Evolutionary conservation across 352 stramenopile genomes (phyloP).

Genomic region (Aphanomyces euteiches): DNA sequence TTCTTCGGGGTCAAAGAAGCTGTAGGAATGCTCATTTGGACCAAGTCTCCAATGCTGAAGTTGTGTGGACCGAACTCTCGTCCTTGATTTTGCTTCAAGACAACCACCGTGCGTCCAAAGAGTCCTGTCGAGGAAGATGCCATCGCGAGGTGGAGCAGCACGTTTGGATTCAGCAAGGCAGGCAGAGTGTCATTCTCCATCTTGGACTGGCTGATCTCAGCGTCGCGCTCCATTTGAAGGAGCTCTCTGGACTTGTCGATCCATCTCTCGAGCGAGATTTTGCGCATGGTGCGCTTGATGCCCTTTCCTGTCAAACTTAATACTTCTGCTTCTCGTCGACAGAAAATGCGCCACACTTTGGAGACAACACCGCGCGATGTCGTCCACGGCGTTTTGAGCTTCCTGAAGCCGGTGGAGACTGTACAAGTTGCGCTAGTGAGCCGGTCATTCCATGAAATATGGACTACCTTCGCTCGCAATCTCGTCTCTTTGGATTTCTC

Average conservation of each 20-base stretch:
- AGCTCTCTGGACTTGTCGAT: conserved; percentile 44
- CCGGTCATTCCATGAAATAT: not conserved
- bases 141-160: conserved; percentile 51
- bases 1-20: conserved; percentile 26
- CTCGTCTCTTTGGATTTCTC: not conserved
- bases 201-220: conserved; percentile 55
- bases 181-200: conserved; percentile 51
- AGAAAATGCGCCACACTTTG: too few relatives aligned
- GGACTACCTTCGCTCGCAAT: not conserved
- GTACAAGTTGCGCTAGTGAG: not conserved
- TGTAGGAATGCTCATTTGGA: conserved; percentile 49
- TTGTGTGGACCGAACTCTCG: conserved; percentile 46
- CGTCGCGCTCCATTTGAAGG: conserved; percentile 56
- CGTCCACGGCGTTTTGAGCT: not conserved
- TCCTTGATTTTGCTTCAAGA: conserved; percentile 51
- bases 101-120: conserved; percentile 62
- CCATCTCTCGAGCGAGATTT: conserved; percentile 53
- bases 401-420: not conserved
- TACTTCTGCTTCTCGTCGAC: not conserved
- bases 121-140: conserved; percentile 48
- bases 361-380: not conserved
- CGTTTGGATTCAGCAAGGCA: conserved; percentile 63
- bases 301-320: not conserved
- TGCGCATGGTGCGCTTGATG: too few relatives aligned
- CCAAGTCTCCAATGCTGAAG: conserved; percentile 80